These are phyloP conservation scores for Trichoderma sp. DNA, from an alignment of 2,329 filamentous ascomycete species.

Conservation along the genomic window DNA sequence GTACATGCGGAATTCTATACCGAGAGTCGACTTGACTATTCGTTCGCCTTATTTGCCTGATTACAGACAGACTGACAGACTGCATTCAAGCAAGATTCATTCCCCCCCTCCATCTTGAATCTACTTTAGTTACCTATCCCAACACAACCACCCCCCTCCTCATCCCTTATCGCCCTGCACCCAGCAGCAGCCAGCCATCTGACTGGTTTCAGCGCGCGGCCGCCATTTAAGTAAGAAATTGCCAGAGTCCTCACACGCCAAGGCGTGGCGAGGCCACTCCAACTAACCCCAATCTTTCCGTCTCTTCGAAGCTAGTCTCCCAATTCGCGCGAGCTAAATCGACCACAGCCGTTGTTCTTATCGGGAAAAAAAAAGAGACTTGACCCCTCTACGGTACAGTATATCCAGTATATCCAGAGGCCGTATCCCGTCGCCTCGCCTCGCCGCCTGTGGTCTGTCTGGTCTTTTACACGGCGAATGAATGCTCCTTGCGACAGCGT, in stretches of 20 bases:
- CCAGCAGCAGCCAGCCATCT: neutral
- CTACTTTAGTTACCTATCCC: neutral
- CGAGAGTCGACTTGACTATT: neutral
- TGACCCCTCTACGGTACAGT: slow-evolving; percentile 13
- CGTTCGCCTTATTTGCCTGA: neutral
- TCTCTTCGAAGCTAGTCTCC: neutral
- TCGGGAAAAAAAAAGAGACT: slow-evolving; percentile 14
- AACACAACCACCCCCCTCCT: neutral
- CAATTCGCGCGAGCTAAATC: slow-evolving; percentile 18
- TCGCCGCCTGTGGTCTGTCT: neutral
- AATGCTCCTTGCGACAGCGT: neutral
- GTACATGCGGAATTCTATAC: neutral
- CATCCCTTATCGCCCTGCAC: slow-evolving; percentile 17
- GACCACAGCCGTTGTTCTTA: slow-evolving; percentile 18
- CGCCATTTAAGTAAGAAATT: neutral
- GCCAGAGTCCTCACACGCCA: neutral
- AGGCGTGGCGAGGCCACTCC: slow-evolving; percentile 9
- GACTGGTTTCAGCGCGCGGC: slow-evolving; percentile 10
- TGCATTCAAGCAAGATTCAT: neutral
- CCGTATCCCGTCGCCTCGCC: neutral
- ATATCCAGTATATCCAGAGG: neutral
- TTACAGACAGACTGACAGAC: neutral
- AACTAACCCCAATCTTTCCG: slow-evolving; percentile 4
- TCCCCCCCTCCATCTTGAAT: neutral
- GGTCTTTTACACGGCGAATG: neutral